Evolutionary conservation across 1,284 basidiomycete genomes (phyloP).

Genomic region (Agroathelia rolfsii): DNA sequence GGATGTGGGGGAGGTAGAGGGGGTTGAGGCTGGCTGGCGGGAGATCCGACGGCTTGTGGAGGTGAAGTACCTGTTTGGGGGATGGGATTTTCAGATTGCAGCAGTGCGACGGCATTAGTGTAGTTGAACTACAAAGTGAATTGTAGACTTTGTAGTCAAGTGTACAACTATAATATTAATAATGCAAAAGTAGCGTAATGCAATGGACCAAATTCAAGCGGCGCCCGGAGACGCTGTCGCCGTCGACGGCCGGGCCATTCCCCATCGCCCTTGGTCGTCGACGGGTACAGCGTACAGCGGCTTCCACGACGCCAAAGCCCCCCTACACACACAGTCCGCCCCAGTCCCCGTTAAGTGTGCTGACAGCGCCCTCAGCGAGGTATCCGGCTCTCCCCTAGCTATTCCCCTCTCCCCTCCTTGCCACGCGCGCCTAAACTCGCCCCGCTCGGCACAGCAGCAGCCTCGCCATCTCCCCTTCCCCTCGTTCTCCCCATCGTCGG

Average conservation of each 20-base stretch:
- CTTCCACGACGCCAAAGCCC: too few species aligned
- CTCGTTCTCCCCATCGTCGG: slow-evolving; percentile 6
- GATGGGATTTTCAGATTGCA: slow-evolving; percentile 76
- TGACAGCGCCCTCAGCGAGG: slow-evolving; percentile 8
- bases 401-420: slow-evolving; percentile 1
- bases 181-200: neutral
- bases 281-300: too few species aligned
- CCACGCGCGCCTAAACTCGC: too few species aligned
- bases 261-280: too few species aligned
- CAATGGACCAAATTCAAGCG: slow-evolving; percentile 1
- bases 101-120: slow-evolving; percentile 60
- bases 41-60: slow-evolving; percentile 76
- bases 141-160: neutral
- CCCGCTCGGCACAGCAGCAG: slow-evolving; percentile 12
- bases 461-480: slow-evolving; percentile 5
- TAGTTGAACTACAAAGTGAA: neutral
- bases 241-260: neutral
- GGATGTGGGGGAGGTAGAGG: slow-evolving; percentile 37
- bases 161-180: neutral
- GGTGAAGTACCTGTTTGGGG: slow-evolving; percentile 65
- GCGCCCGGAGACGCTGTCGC: neutral
- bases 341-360: slow-evolving; percentile 4
- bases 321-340: slow-evolving; percentile 6
- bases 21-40: slow-evolving; percentile 52
- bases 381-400: slow-evolving; percentile 6